phyloP scores from a whole-genome alignment of 1,284 basidiomycete species.

The Apiotrichum siamense region DNA sequence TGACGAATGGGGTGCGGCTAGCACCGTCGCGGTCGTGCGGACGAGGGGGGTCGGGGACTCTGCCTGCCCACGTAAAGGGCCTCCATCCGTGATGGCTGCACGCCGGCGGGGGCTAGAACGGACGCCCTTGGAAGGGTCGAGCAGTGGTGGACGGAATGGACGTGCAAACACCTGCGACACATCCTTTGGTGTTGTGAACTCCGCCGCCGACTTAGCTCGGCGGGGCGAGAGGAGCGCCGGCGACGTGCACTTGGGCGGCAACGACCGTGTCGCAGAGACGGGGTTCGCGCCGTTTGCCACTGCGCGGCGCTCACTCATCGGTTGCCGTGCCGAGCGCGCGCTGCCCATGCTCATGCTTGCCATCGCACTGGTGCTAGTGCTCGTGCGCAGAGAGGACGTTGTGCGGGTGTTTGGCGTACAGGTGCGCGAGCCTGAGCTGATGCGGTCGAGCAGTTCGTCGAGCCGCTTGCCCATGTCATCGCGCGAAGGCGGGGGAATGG shows the following conservation, averaged over 20 bases:
- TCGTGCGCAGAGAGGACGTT: neutral
- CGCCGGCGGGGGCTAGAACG: conserved; percentile 10
- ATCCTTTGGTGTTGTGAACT: neutral
- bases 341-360: neutral
- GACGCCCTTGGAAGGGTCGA: neutral
- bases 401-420: neutral
- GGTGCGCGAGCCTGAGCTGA: conserved; percentile 1
- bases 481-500: neutral
- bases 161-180: neutral
- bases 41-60: too few species aligned
- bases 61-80: too few species aligned
- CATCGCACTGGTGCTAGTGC: neutral
- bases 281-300: neutral
- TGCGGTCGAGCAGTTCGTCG: conserved; percentile 13
- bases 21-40: too few species aligned
- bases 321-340: neutral
- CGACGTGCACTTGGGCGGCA: conserved; percentile 1
- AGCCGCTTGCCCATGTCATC: conserved; percentile 1
- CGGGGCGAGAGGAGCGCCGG: neutral
- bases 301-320: neutral
- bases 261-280: neutral
- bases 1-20: too few species aligned
- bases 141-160: neutral
- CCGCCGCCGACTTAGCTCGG: neutral
- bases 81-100: neutral